These are phyloP conservation scores for Chondrus crispus DNA, from an alignment of 23 red algal species.

Conservation along the genomic window DNA sequence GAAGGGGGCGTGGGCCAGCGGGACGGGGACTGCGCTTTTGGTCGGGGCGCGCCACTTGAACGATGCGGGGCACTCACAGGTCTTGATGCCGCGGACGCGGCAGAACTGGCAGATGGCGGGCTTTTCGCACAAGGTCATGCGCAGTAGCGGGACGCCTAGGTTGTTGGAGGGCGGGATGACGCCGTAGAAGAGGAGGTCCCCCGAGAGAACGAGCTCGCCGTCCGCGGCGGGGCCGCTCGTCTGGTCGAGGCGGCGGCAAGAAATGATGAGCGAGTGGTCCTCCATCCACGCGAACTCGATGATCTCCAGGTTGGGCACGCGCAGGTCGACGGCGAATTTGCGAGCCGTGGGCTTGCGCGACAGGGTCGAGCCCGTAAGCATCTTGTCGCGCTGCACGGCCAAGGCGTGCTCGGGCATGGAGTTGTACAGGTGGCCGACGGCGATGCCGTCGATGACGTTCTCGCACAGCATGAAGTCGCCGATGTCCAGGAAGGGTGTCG, in stretches of 20 bases:
- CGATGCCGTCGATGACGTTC: conserved; percentile 43
- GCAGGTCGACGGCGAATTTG: conserved; percentile 59
- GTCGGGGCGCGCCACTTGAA: conserved; percentile 19
- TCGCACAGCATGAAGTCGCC: conserved; percentile 58
- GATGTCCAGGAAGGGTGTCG: conserved; percentile 48
- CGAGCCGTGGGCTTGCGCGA: conserved; percentile 2
- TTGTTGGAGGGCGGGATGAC: not conserved
- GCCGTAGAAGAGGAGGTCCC: conserved; percentile 38
- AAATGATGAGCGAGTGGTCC: conserved; percentile 42
- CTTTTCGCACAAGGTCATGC: conserved; percentile 27
- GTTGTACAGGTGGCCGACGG: conserved; percentile 53
- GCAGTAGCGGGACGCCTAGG: not conserved
- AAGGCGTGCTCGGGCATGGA: conserved; percentile 28
- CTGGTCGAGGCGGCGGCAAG: conserved; percentile 33
- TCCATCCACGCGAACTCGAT: conserved; percentile 63
- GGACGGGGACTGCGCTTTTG: not conserved
- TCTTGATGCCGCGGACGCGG: conserved; percentile 20
- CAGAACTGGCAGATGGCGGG: conserved; percentile 56
- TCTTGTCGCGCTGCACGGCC: conserved; percentile 22
- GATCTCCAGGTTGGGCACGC: conserved; percentile 27
- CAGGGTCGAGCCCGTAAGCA: not conserved
- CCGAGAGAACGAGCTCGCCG: conserved; percentile 13
- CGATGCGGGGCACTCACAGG: conserved; percentile 28
- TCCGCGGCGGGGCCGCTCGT: not conserved
- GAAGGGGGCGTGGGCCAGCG: not conserved